Evolutionary conservation across 371 early-diverging fungal genomes (phyloP).

Genomic region (Phascolomyces articulosus): DNA sequence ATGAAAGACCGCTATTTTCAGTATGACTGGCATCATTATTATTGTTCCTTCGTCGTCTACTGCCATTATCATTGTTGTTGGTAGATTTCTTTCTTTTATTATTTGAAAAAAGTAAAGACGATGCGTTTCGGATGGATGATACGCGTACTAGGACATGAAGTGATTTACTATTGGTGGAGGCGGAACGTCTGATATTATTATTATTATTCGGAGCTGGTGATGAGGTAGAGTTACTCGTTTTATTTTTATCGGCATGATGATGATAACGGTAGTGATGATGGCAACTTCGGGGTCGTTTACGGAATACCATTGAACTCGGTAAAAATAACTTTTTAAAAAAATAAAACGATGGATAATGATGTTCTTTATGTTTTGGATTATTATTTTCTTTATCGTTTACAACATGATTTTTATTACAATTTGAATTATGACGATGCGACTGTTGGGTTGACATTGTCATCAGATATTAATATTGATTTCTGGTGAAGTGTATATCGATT

Average conservation of each 20-base stretch:
- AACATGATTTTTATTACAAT: background rate
- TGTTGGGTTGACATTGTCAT: background rate
- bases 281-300: background rate
- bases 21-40: background rate
- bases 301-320: background rate
- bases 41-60: background rate
- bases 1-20: background rate
- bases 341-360: background rate
- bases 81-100: background rate
- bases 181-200: background rate
- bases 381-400: background rate
- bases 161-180: background rate
- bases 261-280: background rate
- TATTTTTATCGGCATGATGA: conserved; percentile 4
- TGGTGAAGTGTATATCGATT: too few species aligned
- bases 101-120: background rate
- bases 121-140: background rate
- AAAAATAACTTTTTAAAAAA: conserved; percentile 4
- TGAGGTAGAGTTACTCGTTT: background rate
- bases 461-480: too few species aligned
- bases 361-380: background rate
- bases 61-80: background rate
- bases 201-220: background rate
- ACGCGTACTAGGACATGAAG: background rate
- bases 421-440: background rate